Evolutionary conservation across 2,329 filamentous ascomycete genomes (phyloP).

Genomic region (Hawksworthiomyces lignivorus): DNA sequence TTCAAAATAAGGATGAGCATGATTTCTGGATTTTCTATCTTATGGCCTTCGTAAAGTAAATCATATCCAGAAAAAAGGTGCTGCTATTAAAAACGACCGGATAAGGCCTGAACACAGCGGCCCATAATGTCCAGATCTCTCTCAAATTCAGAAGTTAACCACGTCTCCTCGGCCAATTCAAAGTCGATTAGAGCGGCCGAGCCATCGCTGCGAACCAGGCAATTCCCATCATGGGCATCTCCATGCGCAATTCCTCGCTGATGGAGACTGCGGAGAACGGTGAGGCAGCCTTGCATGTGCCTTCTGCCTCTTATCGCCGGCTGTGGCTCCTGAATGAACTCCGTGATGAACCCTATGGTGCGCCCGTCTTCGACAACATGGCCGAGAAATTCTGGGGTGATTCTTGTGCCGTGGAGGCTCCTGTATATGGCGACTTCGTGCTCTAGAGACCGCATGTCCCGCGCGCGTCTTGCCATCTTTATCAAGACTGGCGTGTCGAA

Average conservation of each 20-base stretch:
- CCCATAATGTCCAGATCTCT: slow-evolving; percentile 13
- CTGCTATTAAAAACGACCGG: too few relatives aligned
- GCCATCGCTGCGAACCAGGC: slow-evolving; percentile 8
- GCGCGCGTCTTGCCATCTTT: slow-evolving; percentile 7
- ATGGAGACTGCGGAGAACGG: slow-evolving; percentile 12
- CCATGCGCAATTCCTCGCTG: slow-evolving; percentile 9
- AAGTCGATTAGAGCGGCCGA: slow-evolving; percentile 16
- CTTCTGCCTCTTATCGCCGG: not conserved
- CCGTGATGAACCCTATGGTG: slow-evolving; percentile 11
- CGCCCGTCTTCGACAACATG: slow-evolving; percentile 6
- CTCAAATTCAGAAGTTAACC: slow-evolving; percentile 1
- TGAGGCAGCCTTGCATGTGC: slow-evolving; percentile 6
- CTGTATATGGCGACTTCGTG: slow-evolving; percentile 10
- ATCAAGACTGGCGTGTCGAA: slow-evolving; percentile 7
- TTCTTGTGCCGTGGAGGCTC: slow-evolving; percentile 1
- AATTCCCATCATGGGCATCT: slow-evolving; percentile 16
- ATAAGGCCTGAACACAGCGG: slow-evolving; percentile 3
- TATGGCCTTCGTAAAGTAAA: too few relatives aligned
- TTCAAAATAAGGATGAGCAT: too few relatives aligned
- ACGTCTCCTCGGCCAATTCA: slow-evolving; percentile 11
- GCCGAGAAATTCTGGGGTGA: slow-evolving; percentile 11
- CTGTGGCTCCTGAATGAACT: slow-evolving; percentile 4
- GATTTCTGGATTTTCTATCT: too few relatives aligned
- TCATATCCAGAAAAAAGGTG: too few relatives aligned
- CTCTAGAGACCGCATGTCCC: not conserved